Base-by-base conservation (phyloP, 805 yeast species). In the Dipodascus geniculatus region DNA sequence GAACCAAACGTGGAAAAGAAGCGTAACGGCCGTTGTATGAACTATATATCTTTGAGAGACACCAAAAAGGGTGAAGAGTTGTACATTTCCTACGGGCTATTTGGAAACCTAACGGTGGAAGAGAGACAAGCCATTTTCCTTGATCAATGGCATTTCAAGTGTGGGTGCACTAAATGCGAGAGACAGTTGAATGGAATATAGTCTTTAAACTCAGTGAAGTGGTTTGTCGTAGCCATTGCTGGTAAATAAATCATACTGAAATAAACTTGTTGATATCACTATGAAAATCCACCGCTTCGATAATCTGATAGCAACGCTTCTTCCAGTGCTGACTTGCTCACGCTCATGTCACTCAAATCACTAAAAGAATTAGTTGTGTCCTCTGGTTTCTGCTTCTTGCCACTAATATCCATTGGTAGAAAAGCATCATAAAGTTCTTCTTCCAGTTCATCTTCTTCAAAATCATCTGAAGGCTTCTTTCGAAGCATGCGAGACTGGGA, bases 51-150 rank as follows among this genome's bases (percentile, higher is more conserved):
- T 0, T 58, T 63, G 8, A 58, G 62, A 14, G 76, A 74, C 31
- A 69, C 82, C 14, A 48, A 49, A 1, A 53, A 58, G 2, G 78
- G 74, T 6, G 76, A 76, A 42, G 83, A 82, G 57, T 64, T 82
- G 48, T 79, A 78, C 61, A 82, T 82, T 33, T 77, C 78, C 54
- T 82, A 82, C 61, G 84, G 83, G n/a, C 77, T 78, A 56, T 68
- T 73, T 35, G 60, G 69, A 2, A 63, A 74, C 17, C 77, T 76
- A 50, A 54, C 65, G 0, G 73, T 71, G 16, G 60, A 57, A 1
- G 68, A 69, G 31, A 69, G 87, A 55, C 73, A 72, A 51, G 58
- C 61, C 31, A 65, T 71, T 11, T 64, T 82, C 55, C 63, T 60
- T 20, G 77, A 74, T 49, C 74, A 74, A 48, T 82, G 87, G 87